phyloP scores from a whole-genome alignment of 805 yeast genomes.

The Ogataea ramenticola region DNA sequence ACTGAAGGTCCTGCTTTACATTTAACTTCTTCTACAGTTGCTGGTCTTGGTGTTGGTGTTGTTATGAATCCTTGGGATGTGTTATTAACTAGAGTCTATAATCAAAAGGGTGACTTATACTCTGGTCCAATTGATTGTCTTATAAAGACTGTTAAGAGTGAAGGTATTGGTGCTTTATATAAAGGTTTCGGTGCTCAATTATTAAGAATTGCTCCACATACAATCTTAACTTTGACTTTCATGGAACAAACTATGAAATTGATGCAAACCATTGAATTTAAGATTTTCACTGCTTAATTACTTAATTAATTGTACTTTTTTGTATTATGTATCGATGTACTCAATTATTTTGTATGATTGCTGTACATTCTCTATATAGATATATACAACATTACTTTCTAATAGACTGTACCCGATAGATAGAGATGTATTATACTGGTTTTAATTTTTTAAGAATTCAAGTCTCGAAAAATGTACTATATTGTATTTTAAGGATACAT shows the following conservation, averaged over 20 bases:
- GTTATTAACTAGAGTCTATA: conserved; percentile 86
- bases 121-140: conserved; percentile 86
- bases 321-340: too few species aligned
- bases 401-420: too few species aligned
- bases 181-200: conserved; percentile 95
- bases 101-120: conserved; percentile 85
- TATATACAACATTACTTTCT: too few species aligned
- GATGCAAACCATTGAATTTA: conserved; percentile 34
- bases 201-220: conserved; percentile 91
- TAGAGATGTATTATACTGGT: too few species aligned
- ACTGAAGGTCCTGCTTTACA: conserved; percentile 65
- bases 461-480: too few species aligned
- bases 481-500: too few species aligned
- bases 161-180: conserved; percentile 83
- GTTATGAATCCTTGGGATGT: conserved; percentile 99
- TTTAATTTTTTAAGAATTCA: too few species aligned
- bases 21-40: conserved; percentile 61
- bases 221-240: conserved; percentile 80
- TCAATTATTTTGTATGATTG: too few species aligned
- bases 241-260: conserved; percentile 92
- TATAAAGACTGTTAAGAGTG: conserved; percentile 68
- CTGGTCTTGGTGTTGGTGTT: conserved; percentile 89
- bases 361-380: too few species aligned
- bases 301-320: background rate
- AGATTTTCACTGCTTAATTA: conserved; percentile 5